Base-by-base conservation (phyloP, 2,329 filamentous ascomycete species). In the Allantophomopsis lycopodina region DNA sequence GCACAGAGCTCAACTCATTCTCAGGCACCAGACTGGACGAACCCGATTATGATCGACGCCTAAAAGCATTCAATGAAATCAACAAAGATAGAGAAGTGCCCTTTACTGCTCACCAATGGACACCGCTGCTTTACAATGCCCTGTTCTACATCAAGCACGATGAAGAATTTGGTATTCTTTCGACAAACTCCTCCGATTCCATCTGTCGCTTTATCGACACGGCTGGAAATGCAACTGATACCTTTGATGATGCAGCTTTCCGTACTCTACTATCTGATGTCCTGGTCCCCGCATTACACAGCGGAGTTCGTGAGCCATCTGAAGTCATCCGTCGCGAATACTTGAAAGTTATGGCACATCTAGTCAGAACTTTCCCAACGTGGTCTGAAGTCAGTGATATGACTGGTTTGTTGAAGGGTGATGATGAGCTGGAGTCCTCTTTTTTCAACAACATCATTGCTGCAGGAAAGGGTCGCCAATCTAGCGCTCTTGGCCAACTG, bases 361-460 rank as follows among this genome's bases (percentile, higher is more conserved):
- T 96, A 5, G 70, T 95, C 28, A 75, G 78, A 42, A 65, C 70
- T 33, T 77, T 91, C 53, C 69, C 81, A 0, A 61, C 69, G 1
- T 88, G 85, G 76, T 55, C 70, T 5, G 73, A 77, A 2, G 70
- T 96, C 32, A 69, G 72, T 21, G 87, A 94, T 55, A 72, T 98
- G 62, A 64, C 73, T 42, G 67, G 69, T 5, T 69, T 98, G 10
- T 69, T 91, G 32, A 71, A 73, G 7, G 70, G 66, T 12, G 70
- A 82, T 39, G 83, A 84, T 41, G 55, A 56, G 37, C 23, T 54
- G 21, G 55, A 57, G 51, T 74, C 77, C 10, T 83, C 84, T 1
- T 95, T 98, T 64, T 98, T 96, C 65, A 83, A 75, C 58, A 94
- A 96, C 50, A 77, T 96, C 35, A 65, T 96, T 30, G 88, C 91